Base-by-base conservation (phyloP, 805 yeast genomes). In the Wickerhamiella nectarea region DNA sequence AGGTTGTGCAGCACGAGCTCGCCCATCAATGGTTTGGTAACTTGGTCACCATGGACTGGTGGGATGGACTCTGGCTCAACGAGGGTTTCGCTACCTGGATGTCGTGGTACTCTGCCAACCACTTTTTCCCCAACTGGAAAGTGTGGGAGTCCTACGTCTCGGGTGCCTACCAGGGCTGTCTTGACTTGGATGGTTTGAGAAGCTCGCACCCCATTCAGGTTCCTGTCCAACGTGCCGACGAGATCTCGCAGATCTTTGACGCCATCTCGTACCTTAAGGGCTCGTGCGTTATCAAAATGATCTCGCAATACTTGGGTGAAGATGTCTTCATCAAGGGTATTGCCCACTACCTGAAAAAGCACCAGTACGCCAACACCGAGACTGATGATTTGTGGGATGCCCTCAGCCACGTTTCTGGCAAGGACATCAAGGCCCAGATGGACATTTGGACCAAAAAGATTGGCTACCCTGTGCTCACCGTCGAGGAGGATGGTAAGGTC, bases 11-110 rank as follows among this genome's bases (percentile, higher is more conserved):
- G 47, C 94, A 84, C 63, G 94, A 83, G 62, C 67, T 83, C 46
- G 93, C 93, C 9, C 94, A 83, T 62, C 91, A 84, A 58, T 84
- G 94, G 94, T 84, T 83, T 56, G 94, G 94, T 45, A 79, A 84
- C 61, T 70, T 80, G 53, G 89, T 82, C 48, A 84, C 94, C 38
- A 84, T 83, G 94, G 76, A 80, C 55, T 84, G 93, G 91, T 83
- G 94, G 94, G 84, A 83, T 54, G 91, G 81, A 54, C 68, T 83
- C 52, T 83, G 94, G 94, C 72, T 83, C 48, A 83, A 83, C 57
- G 94, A 83, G 63, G 91, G 93, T 11, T 83, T 83, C 63, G 94
- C 94, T 14, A 83, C 94, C 21, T 83, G 83, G 78, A 80, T 80
- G 57, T 82, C 85, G 3, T 79, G 72, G 70, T 64, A 70, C 43